Base-by-base conservation (phyloP, 768 basidiomycete species). In the Crassisporium funariophilum region DNA sequence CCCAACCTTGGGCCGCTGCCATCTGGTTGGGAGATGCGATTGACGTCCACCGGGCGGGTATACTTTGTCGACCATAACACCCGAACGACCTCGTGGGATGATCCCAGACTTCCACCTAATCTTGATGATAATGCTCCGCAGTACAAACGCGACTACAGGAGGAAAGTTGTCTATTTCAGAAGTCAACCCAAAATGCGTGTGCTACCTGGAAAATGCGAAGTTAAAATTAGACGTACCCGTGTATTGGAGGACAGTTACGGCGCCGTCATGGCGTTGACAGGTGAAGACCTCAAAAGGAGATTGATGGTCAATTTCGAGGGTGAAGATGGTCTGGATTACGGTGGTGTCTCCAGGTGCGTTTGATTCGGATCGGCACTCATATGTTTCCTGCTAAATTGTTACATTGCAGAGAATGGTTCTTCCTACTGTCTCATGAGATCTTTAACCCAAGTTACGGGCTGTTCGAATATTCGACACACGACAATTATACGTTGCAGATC, bases 51-150 rank as follows among this genome's bases (percentile, higher is more conserved):
- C 0, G 79, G 79, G 6, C 78, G 91, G 24, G 86, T 95, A 13
- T 95, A 95, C 68, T 95, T 93, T 56, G 92, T 95, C 11, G 93
- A 95, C 62, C 93, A 95, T 68, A 94, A 87, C 53, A 88, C 86
- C 29, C 78, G 87, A 43, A 91, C 91, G 13, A 95, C 93, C 12
- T 82, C 89, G 5, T 95, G 92, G 93, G 93, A 95, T 61, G 93
- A 95, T 64, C 93, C 92, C 15, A 81, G 93, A 41, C 66, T 94
- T 42, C 92, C 93, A 0, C 84, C 82, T 1, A 80, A 84, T 50
- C 72, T 93, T 38, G 91, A 93, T 59, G 84, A 88, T 54, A 90
- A 84, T 67, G 91, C 91, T 3, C 93, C 92, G n/a, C 91, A 95
- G 68, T 95, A 94, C 69, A 94, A 95, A 69, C 85, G 91, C 52